Conservation (phyloP, 805 yeast species). For the Lipomyces chichibuensis region DNA sequence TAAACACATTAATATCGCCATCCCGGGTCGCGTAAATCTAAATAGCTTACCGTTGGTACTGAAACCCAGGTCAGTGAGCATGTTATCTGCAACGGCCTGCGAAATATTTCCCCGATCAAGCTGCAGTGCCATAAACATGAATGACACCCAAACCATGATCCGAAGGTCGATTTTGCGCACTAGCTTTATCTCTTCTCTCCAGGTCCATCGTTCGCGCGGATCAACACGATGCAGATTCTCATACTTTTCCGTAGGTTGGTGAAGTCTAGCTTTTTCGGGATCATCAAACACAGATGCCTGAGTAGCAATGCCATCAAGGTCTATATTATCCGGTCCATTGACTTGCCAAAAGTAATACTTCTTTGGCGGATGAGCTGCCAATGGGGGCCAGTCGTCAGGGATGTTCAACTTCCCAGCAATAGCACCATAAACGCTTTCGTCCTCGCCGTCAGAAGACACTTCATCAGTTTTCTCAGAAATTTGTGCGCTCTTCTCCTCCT, state of each 20-base stretch:
- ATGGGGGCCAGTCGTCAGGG: conserved; percentile 12
- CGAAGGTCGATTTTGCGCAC: conserved; percentile 56
- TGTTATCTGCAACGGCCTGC: conserved; percentile 59
- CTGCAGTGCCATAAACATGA: conserved; percentile 61
- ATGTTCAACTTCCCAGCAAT: conserved; percentile 11
- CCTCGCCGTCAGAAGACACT: conserved; percentile 9
- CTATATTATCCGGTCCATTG: conserved; percentile 10
- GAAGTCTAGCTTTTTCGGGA: conserved; percentile 28
- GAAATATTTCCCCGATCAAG: conserved; percentile 59
- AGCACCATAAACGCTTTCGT: conserved; percentile 1
- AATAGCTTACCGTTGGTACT: conserved; percentile 48
- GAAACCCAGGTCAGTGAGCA: conserved; percentile 54
- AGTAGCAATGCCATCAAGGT: conserved; percentile 31
- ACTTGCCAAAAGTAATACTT: conserved; percentile 14
- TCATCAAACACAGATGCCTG: conserved; percentile 37
- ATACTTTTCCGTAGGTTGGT: conserved; percentile 26
- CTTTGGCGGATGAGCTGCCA: conserved; percentile 9
- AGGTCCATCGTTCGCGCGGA: conserved; percentile 60
- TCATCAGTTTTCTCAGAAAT: background rate
- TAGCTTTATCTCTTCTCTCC: conserved; percentile 54
- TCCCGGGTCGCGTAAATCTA: background rate
- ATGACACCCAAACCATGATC: conserved; percentile 57
- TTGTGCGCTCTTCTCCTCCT: background rate
- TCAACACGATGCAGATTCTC: conserved; percentile 52
- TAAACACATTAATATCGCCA: background rate